Evolutionary conservation across 176 grass and related monocot genomes (phyloP), one percentile per base, ranked within the genome.

Genomic region (Ensete glaucum): DNA sequence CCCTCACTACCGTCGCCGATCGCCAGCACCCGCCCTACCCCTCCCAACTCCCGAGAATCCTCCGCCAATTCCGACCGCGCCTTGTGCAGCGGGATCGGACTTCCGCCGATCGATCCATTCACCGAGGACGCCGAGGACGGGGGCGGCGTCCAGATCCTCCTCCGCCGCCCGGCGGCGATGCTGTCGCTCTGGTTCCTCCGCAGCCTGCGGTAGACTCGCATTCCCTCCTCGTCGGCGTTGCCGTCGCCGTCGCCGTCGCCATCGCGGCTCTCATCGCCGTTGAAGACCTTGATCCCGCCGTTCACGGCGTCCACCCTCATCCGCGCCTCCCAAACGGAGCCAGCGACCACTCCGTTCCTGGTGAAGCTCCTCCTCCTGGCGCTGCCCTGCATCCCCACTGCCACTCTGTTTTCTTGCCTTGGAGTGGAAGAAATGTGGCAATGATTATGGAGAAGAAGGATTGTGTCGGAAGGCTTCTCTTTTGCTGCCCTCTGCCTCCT

Each of bases 201-300:
- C 76, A 99, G 84, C 77, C 89, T 87, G 26, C 86, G 85, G 79
- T 82, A 85, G 9, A 99, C 86, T 58, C 85, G 85, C 68, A 95
- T 51, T 10, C 91, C 96, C 26, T 99, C 96, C 72, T 99, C 96
- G 80, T 99, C 96, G 20, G 88, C 90, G 14, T 85, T 73, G 50
- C 73, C 80, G 11, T 65, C 85, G 15, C 62, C 84, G 17, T 27
- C 77, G 74, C 57, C 48, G 49, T 15, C 69, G 17, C 51, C 72
- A 12, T 22, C 72, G 14, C 13, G 63, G 63, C 63, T 79, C 49
- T 79, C 85, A 0, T 64, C 54, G 53, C 56, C 88, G 79, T 81
- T 95, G 69, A 99, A 99, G n/a, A 99, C 96, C 91, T 99, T 99
- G 81, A 99, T 80, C 24, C 96, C 96, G 23, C 96, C 96, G 72